Conservation (phyloP, 2,329 filamentous ascomycete species). For the Pseudogymnoascus sp. region DNA sequence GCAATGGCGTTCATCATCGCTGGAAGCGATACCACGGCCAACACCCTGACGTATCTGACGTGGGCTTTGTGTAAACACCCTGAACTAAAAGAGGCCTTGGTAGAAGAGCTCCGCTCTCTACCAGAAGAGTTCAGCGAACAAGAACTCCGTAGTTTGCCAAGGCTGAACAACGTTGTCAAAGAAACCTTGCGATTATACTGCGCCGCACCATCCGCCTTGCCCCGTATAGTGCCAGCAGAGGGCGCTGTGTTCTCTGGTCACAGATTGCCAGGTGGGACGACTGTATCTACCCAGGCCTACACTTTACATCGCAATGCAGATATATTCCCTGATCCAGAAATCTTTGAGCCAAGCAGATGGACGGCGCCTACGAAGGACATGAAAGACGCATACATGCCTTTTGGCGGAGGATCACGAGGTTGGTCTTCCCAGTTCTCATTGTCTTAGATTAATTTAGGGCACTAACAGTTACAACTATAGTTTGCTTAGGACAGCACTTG, state of each 20-base stretch:
- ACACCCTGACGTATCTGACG: background rate
- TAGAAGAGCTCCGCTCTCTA: conserved; percentile 17
- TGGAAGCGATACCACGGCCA: background rate
- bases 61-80: conserved; percentile 9
- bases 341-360: conserved; percentile 34
- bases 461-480: conserved; percentile 16
- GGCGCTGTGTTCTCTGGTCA: conserved; percentile 26
- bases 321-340: conserved; percentile 30
- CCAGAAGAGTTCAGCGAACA: conserved; percentile 17
- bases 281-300: conserved; percentile 30
- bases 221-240: conserved; percentile 22
- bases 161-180: conserved; percentile 27
- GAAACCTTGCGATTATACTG: conserved; percentile 30
- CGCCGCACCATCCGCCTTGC: conserved; percentile 26
- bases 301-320: conserved; percentile 31
- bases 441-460: background rate
- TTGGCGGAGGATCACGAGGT: conserved; percentile 43
- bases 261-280: conserved; percentile 27
- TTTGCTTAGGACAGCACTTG: conserved; percentile 49
- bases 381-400: conserved; percentile 43
- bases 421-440: conserved; percentile 8
- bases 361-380: conserved; percentile 28
- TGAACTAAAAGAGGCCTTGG: conserved; percentile 14
- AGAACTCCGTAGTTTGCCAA: conserved; percentile 24
- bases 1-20: background rate